A percentile compares a stretch with the other conserved stretches of the same genome.
These are phyloP conservation scores for Cladophialophora psammophila DNA, from an alignment of 2,329 filamentous ascomycete genomes.

Conservation along the genomic window DNA sequence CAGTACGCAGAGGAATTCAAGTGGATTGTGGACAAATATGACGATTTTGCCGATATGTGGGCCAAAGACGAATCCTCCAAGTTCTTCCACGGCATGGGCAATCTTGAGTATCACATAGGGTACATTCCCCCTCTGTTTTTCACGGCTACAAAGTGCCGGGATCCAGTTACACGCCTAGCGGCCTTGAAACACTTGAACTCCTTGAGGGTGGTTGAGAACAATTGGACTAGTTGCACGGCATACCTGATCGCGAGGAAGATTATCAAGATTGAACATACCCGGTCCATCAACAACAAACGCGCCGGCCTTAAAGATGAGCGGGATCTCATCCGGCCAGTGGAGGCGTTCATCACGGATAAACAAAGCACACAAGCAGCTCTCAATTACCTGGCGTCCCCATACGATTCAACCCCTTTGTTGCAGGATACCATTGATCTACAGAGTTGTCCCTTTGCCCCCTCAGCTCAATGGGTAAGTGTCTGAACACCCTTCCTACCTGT, in stretches of 20 bases:
- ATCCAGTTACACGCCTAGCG: constrained; percentile 23
- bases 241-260: constrained; percentile 33
- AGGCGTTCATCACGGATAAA: constrained; percentile 29
- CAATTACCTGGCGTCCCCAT: constrained; percentile 24
- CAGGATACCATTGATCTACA: constrained; percentile 30
- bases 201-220: constrained; percentile 25
- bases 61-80: constrained; percentile 18
- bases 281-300: constrained; percentile 20
- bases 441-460: constrained; percentile 15
- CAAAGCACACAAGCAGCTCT: constrained; percentile 21
- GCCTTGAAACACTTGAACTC: constrained; percentile 26
- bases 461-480: constrained; percentile 26
- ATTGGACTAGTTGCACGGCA: constrained; percentile 37
- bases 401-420: constrained; percentile 18
- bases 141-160: constrained; percentile 35
- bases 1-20: constrained; percentile 29
- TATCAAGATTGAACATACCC: constrained; percentile 29
- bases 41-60: constrained; percentile 23
- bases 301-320: constrained; percentile 19
- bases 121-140: constrained; percentile 37
- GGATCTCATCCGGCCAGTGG: constrained; percentile 30
- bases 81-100: constrained; percentile 16
- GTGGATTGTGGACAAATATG: constrained; percentile 30
- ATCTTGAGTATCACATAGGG: constrained; percentile 30
- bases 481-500: background rate